Percentiles rank a stretch among this genome's conserved stretches.
These are phyloP conservation scores for Ceratocystis papillata DNA, from an alignment of 2,329 filamentous ascomycete species.

Conservation along the genomic window DNA sequence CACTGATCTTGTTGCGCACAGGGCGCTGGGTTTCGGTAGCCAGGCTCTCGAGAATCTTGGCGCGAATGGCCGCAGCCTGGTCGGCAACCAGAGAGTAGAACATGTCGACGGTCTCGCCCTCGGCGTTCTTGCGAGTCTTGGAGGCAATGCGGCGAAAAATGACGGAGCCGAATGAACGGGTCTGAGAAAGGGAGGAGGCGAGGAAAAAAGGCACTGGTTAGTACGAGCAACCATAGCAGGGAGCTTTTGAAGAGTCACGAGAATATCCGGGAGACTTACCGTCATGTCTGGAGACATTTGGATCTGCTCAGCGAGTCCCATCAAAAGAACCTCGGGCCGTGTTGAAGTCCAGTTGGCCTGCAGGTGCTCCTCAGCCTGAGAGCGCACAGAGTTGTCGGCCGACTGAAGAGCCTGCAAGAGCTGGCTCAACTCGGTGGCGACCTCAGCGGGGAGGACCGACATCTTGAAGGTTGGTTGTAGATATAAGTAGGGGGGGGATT, in stretches of 20 bases:
- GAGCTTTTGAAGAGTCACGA: no score
- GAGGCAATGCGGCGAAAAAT: constrained; percentile 90
- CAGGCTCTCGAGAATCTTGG: constrained; percentile 71
- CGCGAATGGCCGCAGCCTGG: constrained; percentile 66
- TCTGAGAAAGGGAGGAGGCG: constrained; percentile 40
- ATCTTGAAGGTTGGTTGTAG: constrained; percentile 36
- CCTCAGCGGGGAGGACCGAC: constrained; percentile 77
- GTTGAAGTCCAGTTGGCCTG: constrained; percentile 78
- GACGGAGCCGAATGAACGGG: constrained; percentile 81
- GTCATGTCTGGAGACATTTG: constrained; percentile 61
- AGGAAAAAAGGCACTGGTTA: background rate
- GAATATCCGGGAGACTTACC: constrained; percentile 37
- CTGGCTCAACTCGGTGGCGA: constrained; percentile 73
- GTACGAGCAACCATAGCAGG: background rate
- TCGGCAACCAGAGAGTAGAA: constrained; percentile 69
- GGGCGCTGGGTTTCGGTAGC: constrained; percentile 59
- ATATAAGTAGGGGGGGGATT: constrained; percentile 9
- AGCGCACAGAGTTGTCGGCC: constrained; percentile 73
- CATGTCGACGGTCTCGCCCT: constrained; percentile 64
- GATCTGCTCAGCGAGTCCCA: constrained; percentile 90
- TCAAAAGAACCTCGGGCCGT: constrained; percentile 76
- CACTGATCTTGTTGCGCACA: constrained; percentile 89
- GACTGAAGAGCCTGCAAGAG: constrained; percentile 82
- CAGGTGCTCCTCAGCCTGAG: constrained; percentile 80
- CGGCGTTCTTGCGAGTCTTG: constrained; percentile 68